phyloP scores from a whole-genome alignment of 2,329 filamentous ascomycete species.

The Scedosporium dehoogii region DNA sequence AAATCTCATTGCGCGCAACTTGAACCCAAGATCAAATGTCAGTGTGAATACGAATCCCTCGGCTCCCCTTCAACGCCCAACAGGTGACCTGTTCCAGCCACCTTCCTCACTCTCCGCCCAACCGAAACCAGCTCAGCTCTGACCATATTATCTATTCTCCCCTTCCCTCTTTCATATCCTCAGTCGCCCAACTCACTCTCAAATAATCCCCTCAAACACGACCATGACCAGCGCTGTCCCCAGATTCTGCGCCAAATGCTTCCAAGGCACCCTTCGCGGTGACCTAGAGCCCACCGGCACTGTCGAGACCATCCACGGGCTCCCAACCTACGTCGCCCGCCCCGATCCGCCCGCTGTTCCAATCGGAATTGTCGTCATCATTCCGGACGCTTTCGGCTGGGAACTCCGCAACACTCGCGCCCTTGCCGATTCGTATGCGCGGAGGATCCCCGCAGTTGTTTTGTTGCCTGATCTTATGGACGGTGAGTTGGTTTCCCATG shows the following conservation, averaged over 20 bases:
- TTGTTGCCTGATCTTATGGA: conserved; percentile 43
- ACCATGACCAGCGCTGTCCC: conserved; percentile 4
- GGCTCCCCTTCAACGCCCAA: too few relatives aligned
- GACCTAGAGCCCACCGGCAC: conserved; percentile 12
- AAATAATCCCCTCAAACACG: background rate
- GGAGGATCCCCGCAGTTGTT: conserved; percentile 34
- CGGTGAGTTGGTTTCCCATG: conserved; percentile 12
- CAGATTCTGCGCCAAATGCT: conserved; percentile 13
- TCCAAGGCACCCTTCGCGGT: conserved; percentile 12
- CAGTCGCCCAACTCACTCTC: background rate
- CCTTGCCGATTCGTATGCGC: conserved; percentile 40
- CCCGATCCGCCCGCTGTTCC: conserved; percentile 14
- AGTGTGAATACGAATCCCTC: too few relatives aligned
- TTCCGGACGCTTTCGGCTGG: conserved; percentile 45
- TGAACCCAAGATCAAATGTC: too few relatives aligned
- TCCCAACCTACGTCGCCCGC: conserved; percentile 16
- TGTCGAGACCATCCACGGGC: conserved; percentile 14
- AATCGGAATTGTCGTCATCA: conserved; percentile 36
- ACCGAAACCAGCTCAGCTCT: too few relatives aligned
- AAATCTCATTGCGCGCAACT: too few relatives aligned
- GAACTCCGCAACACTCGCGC: conserved; percentile 38
- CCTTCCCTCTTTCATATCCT: background rate
- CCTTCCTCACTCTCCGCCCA: too few relatives aligned
- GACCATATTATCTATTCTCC: too few relatives aligned
- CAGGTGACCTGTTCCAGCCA: too few relatives aligned